Evolutionary conservation across 176 grass and related monocot genomes (phyloP).

Genomic region (Raddia guianensis): DNA sequence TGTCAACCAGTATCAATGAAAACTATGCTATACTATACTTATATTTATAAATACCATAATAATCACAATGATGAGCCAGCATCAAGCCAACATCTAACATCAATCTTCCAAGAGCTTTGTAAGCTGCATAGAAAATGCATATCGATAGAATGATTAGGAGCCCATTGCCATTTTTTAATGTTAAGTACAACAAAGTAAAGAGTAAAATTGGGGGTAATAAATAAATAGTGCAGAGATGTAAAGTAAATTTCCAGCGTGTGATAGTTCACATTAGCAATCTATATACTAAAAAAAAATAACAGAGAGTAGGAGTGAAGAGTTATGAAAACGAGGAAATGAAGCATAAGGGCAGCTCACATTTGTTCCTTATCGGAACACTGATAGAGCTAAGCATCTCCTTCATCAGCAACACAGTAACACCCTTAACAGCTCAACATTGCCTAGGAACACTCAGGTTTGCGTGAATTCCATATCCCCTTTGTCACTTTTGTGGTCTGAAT

Average conservation of each 20-base stretch:
- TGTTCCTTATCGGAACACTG: too few relatives aligned
- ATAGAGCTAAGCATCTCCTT: too few relatives aligned
- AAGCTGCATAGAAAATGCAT: conserved; percentile 44
- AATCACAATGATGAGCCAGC: conserved; percentile 69
- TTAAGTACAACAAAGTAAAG: background rate
- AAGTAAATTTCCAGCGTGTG: background rate
- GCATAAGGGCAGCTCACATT: too few relatives aligned
- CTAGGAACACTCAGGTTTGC: too few relatives aligned
- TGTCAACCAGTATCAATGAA: background rate
- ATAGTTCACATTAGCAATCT: background rate
- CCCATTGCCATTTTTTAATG: too few relatives aligned
- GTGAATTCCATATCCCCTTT: too few relatives aligned
- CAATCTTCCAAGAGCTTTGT: conserved; percentile 59
- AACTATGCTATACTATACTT: background rate
- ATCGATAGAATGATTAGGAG: background rate
- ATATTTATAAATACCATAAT: conserved; percentile 38
- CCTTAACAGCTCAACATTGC: too few relatives aligned
- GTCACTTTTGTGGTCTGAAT: too few relatives aligned
- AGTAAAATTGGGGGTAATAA: background rate
- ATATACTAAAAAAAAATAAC: too few relatives aligned
- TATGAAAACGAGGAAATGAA: too few relatives aligned
- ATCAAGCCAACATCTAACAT: conserved; percentile 59
- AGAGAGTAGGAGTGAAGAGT: too few relatives aligned
- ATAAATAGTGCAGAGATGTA: background rate
- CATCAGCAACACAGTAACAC: too few relatives aligned